Conservation (phyloP, 495 filamentous ascomycete species). For the Penicillium parvum region DNA sequence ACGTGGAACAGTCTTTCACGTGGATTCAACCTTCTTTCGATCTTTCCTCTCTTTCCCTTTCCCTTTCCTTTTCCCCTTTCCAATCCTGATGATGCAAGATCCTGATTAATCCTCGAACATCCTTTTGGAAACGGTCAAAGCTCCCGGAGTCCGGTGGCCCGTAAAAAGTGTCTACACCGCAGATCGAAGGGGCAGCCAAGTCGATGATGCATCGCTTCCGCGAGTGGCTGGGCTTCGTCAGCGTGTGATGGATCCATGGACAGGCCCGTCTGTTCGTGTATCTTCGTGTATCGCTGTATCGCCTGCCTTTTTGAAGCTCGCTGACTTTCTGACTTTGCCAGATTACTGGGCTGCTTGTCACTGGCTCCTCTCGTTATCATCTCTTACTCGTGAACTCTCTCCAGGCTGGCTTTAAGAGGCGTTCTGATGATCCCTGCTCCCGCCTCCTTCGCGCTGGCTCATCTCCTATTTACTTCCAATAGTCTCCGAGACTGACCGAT, state of each 20-base stretch:
- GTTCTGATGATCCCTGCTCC: slow-evolving; percentile 7
- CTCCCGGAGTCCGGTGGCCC: slow-evolving; percentile 20
- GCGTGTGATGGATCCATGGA: slow-evolving; percentile 1
- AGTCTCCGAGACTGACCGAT: slow-evolving; percentile 8
- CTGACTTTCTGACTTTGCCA: neutral
- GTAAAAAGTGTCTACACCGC: slow-evolving; percentile 1
- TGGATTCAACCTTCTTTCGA: no score
- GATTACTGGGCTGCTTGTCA: slow-evolving; percentile 9
- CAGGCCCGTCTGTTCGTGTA: neutral
- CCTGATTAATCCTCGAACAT: neutral
- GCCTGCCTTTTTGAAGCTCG: neutral
- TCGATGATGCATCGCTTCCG: neutral
- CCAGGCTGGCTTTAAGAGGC: neutral
- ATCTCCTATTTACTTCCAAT: slow-evolving; percentile 13
- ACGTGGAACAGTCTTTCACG: no score
- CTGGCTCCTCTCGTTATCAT: slow-evolving; percentile 12
- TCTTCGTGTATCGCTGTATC: neutral
- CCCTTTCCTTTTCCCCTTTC: no score
- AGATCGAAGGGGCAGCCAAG: neutral
- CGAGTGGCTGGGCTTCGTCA: slow-evolving; percentile 4
- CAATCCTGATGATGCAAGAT: no score
- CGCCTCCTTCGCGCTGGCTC: neutral
- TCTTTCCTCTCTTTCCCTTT: no score
- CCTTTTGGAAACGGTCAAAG: slow-evolving; percentile 11
- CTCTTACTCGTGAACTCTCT: neutral